Percentiles rank a stretch among this genome's conserved stretches.
These are phyloP conservation scores for Cerioporus squamosus DNA, from an alignment of 1,284 basidiomycete genomes.

Conservation along the genomic window DNA sequence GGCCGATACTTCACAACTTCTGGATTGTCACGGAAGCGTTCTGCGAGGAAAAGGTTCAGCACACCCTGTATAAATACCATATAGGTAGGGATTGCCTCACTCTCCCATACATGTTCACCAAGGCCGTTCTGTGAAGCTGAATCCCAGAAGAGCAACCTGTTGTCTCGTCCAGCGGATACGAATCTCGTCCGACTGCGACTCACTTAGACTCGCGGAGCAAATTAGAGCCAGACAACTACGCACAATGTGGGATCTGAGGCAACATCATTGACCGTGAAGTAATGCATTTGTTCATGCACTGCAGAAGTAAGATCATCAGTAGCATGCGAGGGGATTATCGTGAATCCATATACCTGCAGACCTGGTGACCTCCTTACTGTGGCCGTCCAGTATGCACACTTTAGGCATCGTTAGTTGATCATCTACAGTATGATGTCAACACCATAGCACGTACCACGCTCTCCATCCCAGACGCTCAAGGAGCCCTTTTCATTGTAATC, in stretches of 20 bases:
- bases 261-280: conserved; percentile 28
- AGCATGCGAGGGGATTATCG: too few relatives aligned
- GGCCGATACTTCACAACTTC: conserved; percentile 28
- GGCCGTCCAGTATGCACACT: conserved; percentile 16
- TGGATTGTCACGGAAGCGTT: conserved; percentile 11
- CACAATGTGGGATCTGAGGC: conserved; percentile 31
- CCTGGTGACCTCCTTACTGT: neutral
- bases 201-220: neutral
- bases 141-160: conserved; percentile 26
- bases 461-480: conserved; percentile 4
- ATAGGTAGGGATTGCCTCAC: too few relatives aligned
- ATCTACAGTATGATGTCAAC: too few relatives aligned
- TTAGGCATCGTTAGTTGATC: neutral
- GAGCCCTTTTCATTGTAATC: conserved; percentile 25
- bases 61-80: too few relatives aligned
- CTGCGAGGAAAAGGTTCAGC: too few relatives aligned
- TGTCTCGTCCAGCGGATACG: conserved; percentile 28
- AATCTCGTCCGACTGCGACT: conserved; percentile 23
- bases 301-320: too few relatives aligned
- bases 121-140: neutral
- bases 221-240: neutral
- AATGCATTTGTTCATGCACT: neutral
- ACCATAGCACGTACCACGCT: neutral
- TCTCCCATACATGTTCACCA: too few relatives aligned
- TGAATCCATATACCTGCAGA: neutral